Evolutionary conservation across 345 rosid species (phyloP).

Genomic region (Dovyalis caffra): DNA sequence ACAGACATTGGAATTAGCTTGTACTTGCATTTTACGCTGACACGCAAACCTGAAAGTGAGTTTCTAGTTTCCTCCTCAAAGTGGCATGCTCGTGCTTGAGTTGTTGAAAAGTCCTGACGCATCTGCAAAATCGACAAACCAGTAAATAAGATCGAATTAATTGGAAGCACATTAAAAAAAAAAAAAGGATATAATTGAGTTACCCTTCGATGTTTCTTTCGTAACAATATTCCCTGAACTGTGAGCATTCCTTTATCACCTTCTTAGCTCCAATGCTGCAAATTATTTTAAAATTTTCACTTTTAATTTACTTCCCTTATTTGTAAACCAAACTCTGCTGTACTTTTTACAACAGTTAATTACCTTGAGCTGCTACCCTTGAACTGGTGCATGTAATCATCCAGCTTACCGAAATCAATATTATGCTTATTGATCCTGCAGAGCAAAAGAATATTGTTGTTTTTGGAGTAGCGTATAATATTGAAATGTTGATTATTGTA

Average conservation of each 20-base stretch:
- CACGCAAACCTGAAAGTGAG: slow-evolving; percentile 38
- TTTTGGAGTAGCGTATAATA: too few relatives aligned
- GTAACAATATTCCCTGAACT: slow-evolving; percentile 26
- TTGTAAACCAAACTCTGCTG: too few relatives aligned
- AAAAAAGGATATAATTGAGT: background rate
- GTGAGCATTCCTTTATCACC: slow-evolving; percentile 31
- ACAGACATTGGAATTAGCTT: background rate
- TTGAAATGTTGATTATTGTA: background rate
- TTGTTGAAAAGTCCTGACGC: slow-evolving; percentile 32
- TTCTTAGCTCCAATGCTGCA: slow-evolving; percentile 44
- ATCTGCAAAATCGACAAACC: slow-evolving; percentile 22
- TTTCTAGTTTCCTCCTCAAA: slow-evolving; percentile 41
- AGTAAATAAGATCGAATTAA: background rate
- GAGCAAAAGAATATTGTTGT: background rate
- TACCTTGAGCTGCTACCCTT: slow-evolving; percentile 54
- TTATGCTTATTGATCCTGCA: slow-evolving; percentile 26
- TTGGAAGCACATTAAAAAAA: background rate
- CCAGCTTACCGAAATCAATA: slow-evolving; percentile 36
- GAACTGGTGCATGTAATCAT: slow-evolving; percentile 46
- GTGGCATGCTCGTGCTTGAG: slow-evolving; percentile 40
- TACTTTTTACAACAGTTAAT: background rate
- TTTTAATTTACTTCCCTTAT: too few relatives aligned
- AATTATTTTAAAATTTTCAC: too few relatives aligned
- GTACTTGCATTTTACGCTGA: background rate
- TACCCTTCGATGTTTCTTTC: slow-evolving; percentile 36